Conservation (phyloP, 768 basidiomycete genomes). For the Suillus subluteus region DNA sequence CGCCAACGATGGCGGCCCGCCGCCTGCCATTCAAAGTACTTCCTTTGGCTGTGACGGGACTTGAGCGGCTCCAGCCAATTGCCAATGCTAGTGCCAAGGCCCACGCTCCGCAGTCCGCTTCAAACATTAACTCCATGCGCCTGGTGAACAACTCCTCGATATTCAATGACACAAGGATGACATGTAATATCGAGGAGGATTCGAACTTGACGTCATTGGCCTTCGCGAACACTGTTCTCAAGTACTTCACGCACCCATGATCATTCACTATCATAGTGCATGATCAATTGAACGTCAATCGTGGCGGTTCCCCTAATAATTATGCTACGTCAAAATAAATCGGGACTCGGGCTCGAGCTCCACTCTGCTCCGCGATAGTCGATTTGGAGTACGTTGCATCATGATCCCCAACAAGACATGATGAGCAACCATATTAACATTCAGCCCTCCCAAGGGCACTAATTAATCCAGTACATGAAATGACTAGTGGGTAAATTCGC, state of each 20-base stretch:
- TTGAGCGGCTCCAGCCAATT: neutral
- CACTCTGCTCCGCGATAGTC: neutral
- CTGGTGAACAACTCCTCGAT: neutral
- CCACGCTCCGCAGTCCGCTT: neutral
- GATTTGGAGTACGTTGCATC: neutral
- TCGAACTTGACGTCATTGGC: neutral
- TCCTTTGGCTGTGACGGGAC: neutral
- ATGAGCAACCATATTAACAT: slow-evolving; percentile 5
- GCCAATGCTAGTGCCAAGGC: neutral
- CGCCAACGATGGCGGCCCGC: neutral
- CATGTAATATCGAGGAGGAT: neutral
- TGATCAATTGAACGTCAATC: neutral
- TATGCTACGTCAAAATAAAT: neutral
- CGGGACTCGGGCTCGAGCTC: neutral
- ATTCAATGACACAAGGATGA: neutral
- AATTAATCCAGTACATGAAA: slow-evolving; percentile 14
- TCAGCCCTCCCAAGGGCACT: slow-evolving; percentile 14
- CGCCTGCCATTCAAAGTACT: neutral
- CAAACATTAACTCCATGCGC: neutral
- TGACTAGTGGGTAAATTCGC: neutral
- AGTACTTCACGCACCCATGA: neutral
- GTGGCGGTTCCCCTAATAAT: too few species aligned
- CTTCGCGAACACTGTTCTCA: neutral
- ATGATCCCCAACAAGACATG: neutral
- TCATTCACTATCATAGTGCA: neutral